Percentiles rank a stretch among this genome's conserved stretches.
Conservation (phyloP, 495 filamentous ascomycete genomes). For the Daldinia loculata region DNA sequence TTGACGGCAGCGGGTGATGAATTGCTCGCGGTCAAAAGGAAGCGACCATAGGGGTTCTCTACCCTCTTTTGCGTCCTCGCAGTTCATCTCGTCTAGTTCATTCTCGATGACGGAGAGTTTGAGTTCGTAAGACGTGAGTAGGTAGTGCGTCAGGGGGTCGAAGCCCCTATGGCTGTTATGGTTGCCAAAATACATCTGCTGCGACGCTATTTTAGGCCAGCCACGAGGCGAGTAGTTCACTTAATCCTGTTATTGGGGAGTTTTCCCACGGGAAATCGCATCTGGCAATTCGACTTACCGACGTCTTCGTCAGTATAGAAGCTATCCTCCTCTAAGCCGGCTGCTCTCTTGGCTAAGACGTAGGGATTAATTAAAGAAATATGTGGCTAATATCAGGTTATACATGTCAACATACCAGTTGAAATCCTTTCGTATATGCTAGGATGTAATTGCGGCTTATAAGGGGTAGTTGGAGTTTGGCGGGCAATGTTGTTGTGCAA, state of each 20-base stretch:
- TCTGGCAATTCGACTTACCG: constrained; percentile 9
- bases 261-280: too few species aligned
- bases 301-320: constrained; percentile 36
- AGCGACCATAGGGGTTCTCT: constrained; percentile 4
- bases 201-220: constrained; percentile 18
- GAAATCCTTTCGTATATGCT: constrained; percentile 21
- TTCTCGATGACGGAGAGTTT: constrained; percentile 24
- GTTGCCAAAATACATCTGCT: constrained; percentile 15
- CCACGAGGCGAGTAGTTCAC: constrained; percentile 15
- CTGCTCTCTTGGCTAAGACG: constrained; percentile 5
- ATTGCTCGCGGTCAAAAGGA: constrained; percentile 17
- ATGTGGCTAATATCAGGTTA: neutral
- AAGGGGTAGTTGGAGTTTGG: constrained; percentile 3
- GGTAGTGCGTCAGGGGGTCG: neutral
- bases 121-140: constrained; percentile 19
- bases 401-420: neutral
- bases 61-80: constrained; percentile 7
- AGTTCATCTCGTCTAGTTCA: constrained; percentile 25
- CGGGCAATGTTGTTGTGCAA: constrained; percentile 2
- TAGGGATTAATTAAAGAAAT: constrained; percentile 1
- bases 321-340: constrained; percentile 8
- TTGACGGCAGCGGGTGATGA: constrained; percentile 15
- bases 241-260: neutral
- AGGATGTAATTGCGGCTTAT: constrained; percentile 8
- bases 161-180: constrained; percentile 13